A percentile compares a stretch with the other conserved stretches of the same genome.
phyloP scores from a whole-genome alignment of 1,284 basidiomycete species.

The Trametes pubescens region DNA sequence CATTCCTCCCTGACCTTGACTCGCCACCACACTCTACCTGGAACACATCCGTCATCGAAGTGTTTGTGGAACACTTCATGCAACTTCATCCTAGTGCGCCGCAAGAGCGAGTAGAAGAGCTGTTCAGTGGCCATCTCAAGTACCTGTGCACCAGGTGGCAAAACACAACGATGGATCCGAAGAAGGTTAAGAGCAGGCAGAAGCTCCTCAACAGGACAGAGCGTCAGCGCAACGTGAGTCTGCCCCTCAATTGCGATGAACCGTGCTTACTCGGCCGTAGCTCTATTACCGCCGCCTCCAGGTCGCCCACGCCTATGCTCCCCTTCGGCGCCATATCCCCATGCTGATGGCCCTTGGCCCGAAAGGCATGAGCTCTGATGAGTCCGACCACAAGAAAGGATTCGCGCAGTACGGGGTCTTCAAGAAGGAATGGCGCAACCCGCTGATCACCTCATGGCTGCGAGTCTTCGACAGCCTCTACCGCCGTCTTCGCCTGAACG shows the following conservation, averaged over 20 bases:
- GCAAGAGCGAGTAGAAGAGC: background rate
- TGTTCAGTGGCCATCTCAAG: conserved; percentile 9
- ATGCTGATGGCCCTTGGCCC: conserved; percentile 6
- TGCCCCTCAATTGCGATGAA: background rate
- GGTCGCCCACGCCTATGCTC: background rate
- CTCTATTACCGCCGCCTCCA: conserved; percentile 9
- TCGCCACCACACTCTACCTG: background rate
- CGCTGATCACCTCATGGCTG: conserved; percentile 3
- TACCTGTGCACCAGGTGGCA: conserved; percentile 7
- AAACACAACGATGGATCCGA: background rate
- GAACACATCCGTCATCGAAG: conserved; percentile 7
- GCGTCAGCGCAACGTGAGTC: conserved; percentile 4
- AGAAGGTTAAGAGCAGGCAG: background rate
- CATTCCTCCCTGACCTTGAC: conserved; percentile 9
- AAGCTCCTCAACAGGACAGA: background rate
- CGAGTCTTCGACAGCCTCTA: conserved; percentile 12
- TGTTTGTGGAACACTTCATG: conserved; percentile 11
- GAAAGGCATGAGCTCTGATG: conserved; percentile 16
- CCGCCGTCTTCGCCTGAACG: conserved; percentile 4
- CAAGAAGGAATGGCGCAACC: conserved; percentile 11
- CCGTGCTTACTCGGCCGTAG: background rate
- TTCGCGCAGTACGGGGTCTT: conserved; percentile 11
- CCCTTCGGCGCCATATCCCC: conserved; percentile 6
- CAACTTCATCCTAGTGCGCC: background rate
- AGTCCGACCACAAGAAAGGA: conserved; percentile 11